Conservation (phyloP, 2,329 filamentous ascomycete species). For the Aspergillus fumigatiaffinis region DNA sequence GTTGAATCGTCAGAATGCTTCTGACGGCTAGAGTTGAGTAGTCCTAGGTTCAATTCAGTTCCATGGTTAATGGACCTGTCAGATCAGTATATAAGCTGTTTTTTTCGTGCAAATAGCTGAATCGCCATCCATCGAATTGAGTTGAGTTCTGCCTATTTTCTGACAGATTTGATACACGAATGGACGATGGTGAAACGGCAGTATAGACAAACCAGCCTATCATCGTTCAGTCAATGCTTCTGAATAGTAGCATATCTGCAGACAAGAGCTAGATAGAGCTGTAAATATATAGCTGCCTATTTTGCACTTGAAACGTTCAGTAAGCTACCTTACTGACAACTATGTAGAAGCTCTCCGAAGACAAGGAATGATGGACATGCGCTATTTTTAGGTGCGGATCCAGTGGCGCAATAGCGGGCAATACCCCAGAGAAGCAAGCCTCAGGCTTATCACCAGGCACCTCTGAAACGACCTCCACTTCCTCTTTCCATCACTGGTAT, state of each 20-base stretch:
- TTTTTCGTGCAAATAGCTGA: neutral
- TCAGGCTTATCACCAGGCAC: neutral
- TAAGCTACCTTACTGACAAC: neutral
- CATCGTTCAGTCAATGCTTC: neutral
- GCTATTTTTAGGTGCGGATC: neutral
- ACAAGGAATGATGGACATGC: too few relatives aligned
- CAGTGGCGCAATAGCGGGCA: neutral
- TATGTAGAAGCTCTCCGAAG: too few relatives aligned
- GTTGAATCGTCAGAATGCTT: neutral
- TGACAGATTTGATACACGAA: neutral
- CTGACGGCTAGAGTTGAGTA: neutral
- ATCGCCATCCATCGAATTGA: neutral
- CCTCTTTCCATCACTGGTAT: neutral
- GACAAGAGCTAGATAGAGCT: neutral
- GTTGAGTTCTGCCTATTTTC: neutral
- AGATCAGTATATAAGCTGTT: neutral
- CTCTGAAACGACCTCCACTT: neutral
- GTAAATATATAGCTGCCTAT: neutral
- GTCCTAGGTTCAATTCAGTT: neutral
- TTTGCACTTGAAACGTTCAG: neutral
- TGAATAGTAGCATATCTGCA: neutral
- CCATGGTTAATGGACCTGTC: neutral
- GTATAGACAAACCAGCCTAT: neutral
- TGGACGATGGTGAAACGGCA: neutral
- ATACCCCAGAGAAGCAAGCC: neutral